phyloP scores from a whole-genome alignment of 2,329 filamentous ascomycete genomes.

The Phyllosticta citriasiana region DNA sequence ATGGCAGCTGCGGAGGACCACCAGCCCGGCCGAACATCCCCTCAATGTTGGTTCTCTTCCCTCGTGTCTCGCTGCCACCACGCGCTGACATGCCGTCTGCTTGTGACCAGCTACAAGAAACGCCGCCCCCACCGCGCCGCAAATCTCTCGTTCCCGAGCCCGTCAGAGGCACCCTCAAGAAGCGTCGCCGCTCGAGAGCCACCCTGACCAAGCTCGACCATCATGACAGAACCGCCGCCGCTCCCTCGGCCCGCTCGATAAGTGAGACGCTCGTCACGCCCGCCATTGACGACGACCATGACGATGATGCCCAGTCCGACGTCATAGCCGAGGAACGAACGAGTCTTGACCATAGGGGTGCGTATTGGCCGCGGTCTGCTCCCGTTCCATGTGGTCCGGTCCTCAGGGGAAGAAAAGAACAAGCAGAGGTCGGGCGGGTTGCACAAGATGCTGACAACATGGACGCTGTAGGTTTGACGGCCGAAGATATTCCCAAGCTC shows the following conservation, averaged over 20 bases:
- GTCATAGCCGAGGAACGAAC: slow-evolving; percentile 1
- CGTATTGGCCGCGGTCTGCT: slow-evolving; percentile 7
- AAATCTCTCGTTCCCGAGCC: slow-evolving; percentile 6
- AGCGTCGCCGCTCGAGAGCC: slow-evolving; percentile 6
- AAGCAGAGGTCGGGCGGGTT: background rate
- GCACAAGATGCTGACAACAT: slow-evolving; percentile 8
- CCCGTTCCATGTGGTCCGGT: slow-evolving; percentile 5
- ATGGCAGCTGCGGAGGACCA: slow-evolving; percentile 4
- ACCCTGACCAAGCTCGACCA: slow-evolving; percentile 5
- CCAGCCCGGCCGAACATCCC: slow-evolving; percentile 1
- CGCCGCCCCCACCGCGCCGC: slow-evolving; percentile 1
- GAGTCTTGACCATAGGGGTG: slow-evolving; percentile 6
- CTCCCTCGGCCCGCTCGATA: background rate
- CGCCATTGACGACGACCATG: background rate
- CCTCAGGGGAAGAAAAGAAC: slow-evolving; percentile 2
- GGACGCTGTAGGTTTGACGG: slow-evolving; percentile 33
- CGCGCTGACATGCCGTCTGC: slow-evolving; percentile 1
- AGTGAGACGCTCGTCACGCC: background rate
- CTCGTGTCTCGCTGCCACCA: background rate
- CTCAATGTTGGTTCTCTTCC: background rate
- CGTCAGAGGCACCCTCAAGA: slow-evolving; percentile 3
- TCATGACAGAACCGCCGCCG: slow-evolving; percentile 1
- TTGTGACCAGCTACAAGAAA: background rate
- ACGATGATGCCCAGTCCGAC: slow-evolving; percentile 2
- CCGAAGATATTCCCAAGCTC: slow-evolving; percentile 55